Evolutionary conservation across 305 asterid genomes (phyloP), one percentile per base, ranked within the genome.

Genomic region (Salvia sclarea): DNA sequence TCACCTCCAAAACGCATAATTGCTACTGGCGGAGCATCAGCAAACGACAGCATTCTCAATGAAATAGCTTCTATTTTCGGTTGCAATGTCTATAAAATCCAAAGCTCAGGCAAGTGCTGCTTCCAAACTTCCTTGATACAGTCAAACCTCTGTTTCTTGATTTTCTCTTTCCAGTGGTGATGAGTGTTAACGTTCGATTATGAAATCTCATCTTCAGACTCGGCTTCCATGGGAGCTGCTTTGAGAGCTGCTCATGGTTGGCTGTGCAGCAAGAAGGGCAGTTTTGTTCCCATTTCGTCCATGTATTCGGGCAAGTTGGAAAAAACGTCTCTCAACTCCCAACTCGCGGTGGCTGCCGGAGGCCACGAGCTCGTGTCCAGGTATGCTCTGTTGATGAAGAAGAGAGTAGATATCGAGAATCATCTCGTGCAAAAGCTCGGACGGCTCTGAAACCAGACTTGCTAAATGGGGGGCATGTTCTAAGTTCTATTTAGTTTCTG

Each of bases 21-120:
- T 60, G 97, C 97, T 14, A 91, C 97, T 0, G 97, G 97, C 70
- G 97, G 97, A 78, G 96, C 97, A 57, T 91, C 95, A 8, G 80
- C 89, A 10, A 91, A 91, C 68, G 56, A 69, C 40, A 63, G 74
- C 80, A 86, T 91, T 63, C 84, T 88, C 28, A 73, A 65, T 62
- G 69, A 69, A 2, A 63, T 86, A 22, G 89, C 97, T 72, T 85
- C 91, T 9, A 79, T 91, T 60, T 91, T 88, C 48, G 97, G 95
- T 25, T 88, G 87, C 79, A 80, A 86, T 40, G 88, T 88, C 43
- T 84, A 83, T 61, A 87, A 78, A 44, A 80, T 88, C 67, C 85
- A 88, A 76, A 85, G 87, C 73, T 76, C 96, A 60, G 97, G 96
- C 85, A 76, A 79, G 77, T 37, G n/a, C 50, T 47, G n/a, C n/a